Base-by-base conservation (phyloP, 805 yeast species). In the Grigorovia jiainica region DNA sequence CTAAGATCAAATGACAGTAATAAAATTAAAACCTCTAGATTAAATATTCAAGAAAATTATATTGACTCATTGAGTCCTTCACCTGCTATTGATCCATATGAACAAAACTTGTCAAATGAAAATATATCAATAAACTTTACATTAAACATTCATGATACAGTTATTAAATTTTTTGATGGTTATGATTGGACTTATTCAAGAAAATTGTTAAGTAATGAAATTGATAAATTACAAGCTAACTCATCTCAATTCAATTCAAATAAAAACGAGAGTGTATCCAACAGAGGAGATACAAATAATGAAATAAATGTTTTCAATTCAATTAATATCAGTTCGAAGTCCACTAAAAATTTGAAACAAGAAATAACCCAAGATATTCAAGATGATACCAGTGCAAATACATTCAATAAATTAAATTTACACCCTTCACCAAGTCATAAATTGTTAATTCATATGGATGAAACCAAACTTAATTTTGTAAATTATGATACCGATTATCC, bases 171-270 rank as follows among this genome's bases (percentile, higher is more conserved):
- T 16, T 79, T 74, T 57, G 98, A 92, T 64, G 99, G 99, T 0
- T 92, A 80, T 55, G 97, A 92, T 52, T 87, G 97, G 94, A 73
- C 73, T 42, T 75, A 76, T 34, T 87, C 97, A 0, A 71, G 95
- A 43, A 68, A 67, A 19, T 68, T 79, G 0, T 79, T 92, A 23
- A 65, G 68, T 9, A 73, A 71, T n/a, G 82, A 85, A 0, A 79
- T 89, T 0, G 73, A 72, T 41, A 63, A 73, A 9, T 73, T 32
- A 16, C 32, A 31, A 16, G 25, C 24, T 5, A 8, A 34, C 13
- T 17, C 9, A 21, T 13, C n/a, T n/a, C n/a, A 21, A 7, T n/a
- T n/a, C n/a, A 13, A 39, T 23, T 8, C 8, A 21, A 10, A 16
- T 7, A 7, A 9, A 13, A 16, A 23, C 11, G 17, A 29, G 5